A percentile compares a stretch with the other conserved stretches of the same genome.
Conservation (phyloP, 2,329 filamentous ascomycete genomes). For the Monosporascus ibericus region DNA sequence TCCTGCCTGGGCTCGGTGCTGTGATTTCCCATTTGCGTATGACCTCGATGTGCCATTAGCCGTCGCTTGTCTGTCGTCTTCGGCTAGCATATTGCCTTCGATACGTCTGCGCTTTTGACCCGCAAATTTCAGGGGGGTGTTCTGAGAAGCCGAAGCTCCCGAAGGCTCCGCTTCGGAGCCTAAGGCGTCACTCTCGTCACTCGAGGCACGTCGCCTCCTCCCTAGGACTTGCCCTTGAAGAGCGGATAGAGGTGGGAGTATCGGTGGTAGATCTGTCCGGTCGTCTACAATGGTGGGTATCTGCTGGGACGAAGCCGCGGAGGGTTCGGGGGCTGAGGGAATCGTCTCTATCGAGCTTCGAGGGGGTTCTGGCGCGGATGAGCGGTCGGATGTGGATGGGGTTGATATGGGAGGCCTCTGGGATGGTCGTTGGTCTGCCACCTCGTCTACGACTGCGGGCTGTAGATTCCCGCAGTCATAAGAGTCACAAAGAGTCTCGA, state of each 20-base stretch:
- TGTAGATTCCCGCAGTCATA: conserved; percentile 31
- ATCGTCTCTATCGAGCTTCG: conserved; percentile 41
- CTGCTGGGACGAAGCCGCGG: conserved; percentile 10
- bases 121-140: conserved; percentile 18
- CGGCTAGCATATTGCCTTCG: conserved; percentile 56
- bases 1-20: conserved; percentile 35
- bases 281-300: conserved; percentile 12
- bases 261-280: conserved; percentile 6
- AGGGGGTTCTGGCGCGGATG: conserved; percentile 50
- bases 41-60: conserved; percentile 49
- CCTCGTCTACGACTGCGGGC: conserved; percentile 50
- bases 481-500: neutral
- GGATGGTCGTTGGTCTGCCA: conserved; percentile 63
- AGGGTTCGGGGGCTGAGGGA: conserved; percentile 33
- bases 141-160: conserved; percentile 17
- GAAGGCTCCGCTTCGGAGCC: conserved; percentile 12
- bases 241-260: conserved; percentile 4
- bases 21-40: conserved; percentile 51
- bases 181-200: conserved; percentile 27
- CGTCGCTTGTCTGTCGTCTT: conserved; percentile 42
- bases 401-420: conserved; percentile 41
- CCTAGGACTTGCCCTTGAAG: conserved; percentile 40
- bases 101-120: conserved; percentile 54
- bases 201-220: conserved; percentile 46
- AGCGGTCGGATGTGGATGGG: conserved; percentile 63